phyloP scores from a whole-genome alignment of 176 grass and related monocot species.

The Bonia amplexicaulis region DNA sequence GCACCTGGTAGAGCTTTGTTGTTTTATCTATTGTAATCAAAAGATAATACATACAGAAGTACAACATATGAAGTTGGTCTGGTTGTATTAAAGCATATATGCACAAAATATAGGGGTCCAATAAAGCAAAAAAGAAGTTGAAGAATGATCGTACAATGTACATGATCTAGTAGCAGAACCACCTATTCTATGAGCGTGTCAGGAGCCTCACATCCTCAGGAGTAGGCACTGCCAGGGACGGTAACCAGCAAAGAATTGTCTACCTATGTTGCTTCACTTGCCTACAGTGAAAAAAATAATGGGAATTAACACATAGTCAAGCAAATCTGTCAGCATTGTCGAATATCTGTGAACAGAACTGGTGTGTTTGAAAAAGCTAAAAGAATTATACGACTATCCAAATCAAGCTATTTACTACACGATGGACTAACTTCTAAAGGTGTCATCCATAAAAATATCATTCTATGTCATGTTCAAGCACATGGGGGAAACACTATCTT shows the following conservation, averaged over 20 bases:
- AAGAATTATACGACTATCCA: background rate
- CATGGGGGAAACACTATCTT: background rate
- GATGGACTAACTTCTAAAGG: background rate
- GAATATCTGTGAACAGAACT: background rate
- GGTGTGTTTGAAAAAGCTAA: background rate
- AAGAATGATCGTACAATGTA: background rate
- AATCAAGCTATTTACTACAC: slow-evolving; percentile 3
- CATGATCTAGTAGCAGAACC: background rate
- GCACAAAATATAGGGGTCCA: background rate
- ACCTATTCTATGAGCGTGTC: background rate
- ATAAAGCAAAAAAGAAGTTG: background rate
- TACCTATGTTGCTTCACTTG: slow-evolving; percentile 39
- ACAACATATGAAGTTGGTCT: background rate
- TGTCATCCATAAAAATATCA: background rate
- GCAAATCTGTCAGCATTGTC: slow-evolving; percentile 2
- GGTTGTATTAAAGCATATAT: background rate
- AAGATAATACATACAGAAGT: background rate
- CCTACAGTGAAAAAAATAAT: slow-evolving; percentile 13
- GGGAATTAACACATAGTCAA: background rate
- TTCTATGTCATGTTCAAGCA: background rate
- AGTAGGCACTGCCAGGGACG: slow-evolving; percentile 87
- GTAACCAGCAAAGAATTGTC: slow-evolving; percentile 37
- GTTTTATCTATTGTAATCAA: background rate
- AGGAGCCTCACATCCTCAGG: slow-evolving; percentile 17
- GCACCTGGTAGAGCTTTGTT: too few species aligned